These are phyloP conservation scores for Xerophyta viscosa DNA, from an alignment of 106 monocot species.

Conservation along the genomic window DNA sequence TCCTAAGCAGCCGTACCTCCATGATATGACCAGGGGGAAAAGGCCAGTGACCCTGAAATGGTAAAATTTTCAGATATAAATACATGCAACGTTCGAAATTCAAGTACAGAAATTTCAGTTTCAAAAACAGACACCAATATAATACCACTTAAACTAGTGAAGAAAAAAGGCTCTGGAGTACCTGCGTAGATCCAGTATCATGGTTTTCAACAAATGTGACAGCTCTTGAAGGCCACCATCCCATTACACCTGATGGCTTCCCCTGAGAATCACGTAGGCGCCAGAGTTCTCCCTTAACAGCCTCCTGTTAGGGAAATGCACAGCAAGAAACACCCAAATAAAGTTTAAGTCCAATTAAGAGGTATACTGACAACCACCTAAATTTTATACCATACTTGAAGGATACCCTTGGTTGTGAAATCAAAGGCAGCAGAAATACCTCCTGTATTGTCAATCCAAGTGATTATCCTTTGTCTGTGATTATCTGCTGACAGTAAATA, in stretches of 20 bases:
- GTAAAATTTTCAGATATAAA: not conserved
- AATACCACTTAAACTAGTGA: not conserved
- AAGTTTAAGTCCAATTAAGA: not conserved
- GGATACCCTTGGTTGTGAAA: conserved; percentile 91
- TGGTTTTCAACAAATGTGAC: conserved; percentile 90
- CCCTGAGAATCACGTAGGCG: conserved; percentile 61
- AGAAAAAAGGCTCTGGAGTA: conserved; percentile 7
- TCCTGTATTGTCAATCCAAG: conserved; percentile 75
- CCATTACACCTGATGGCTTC: conserved; percentile 79
- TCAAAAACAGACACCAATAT: too few relatives aligned
- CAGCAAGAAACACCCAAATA: not conserved
- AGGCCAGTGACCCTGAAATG: conserved; percentile 82
- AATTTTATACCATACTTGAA: conserved; percentile 44
- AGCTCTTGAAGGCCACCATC: conserved; percentile 89
- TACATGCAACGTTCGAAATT: not conserved
- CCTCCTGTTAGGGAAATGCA: conserved; percentile 40
- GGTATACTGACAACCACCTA: not conserved
- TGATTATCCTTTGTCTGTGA: conserved; percentile 74
- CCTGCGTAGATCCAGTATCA: conserved; percentile 90
- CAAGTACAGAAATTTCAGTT: not conserved
- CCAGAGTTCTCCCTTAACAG: conserved; percentile 78
- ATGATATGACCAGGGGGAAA: conserved; percentile 70
- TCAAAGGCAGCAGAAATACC: conserved; percentile 80
- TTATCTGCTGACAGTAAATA: conserved; percentile 39
- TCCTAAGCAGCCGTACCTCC: conserved; percentile 37